A percentile compares a stretch with the other conserved stretches of the same genome.
phyloP scores from a whole-genome alignment of 1,284 basidiomycete species.

The Microbotryum scabiosae region DNA sequence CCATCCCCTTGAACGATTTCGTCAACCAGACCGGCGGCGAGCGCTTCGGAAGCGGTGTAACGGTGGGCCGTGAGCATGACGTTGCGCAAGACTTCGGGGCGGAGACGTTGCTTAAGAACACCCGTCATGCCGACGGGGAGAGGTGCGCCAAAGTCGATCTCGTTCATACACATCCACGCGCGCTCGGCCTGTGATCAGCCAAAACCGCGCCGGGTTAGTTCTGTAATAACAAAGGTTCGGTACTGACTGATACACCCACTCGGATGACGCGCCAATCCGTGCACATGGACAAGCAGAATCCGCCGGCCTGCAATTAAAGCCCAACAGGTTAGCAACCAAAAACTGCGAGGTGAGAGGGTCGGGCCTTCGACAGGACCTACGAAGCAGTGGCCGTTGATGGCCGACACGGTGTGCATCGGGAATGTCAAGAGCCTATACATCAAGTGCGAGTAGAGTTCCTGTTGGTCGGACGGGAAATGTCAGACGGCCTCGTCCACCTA shows the following conservation, averaged over 20 bases:
- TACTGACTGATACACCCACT: constrained; percentile 1
- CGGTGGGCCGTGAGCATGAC: constrained; percentile 23
- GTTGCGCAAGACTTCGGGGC: constrained; percentile 6
- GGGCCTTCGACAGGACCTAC: constrained; percentile 11
- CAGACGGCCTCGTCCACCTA: not conserved
- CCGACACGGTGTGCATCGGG: constrained; percentile 34
- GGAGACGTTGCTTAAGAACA: constrained; percentile 14
- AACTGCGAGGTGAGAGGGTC: not conserved
- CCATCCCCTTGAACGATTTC: constrained; percentile 12
- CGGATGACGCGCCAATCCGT: constrained; percentile 34
- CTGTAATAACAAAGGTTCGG: not conserved
- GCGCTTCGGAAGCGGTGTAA: constrained; percentile 19
- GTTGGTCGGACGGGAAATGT: not conserved
- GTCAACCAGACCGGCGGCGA: constrained; percentile 14
- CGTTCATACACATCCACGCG: constrained; percentile 32
- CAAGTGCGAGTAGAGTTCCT: constrained; percentile 25
- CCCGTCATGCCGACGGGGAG: constrained; percentile 24
- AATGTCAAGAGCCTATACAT: constrained; percentile 30
- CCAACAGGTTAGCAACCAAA: too few species aligned
- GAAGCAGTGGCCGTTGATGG: constrained; percentile 36
- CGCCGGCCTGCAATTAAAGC: constrained; percentile 14
- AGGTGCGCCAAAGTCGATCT: constrained; percentile 14
- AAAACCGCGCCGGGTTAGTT: not conserved
- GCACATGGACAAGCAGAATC: constrained; percentile 31
- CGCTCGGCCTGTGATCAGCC: constrained; percentile 12